A percentile compares a stretch with the other conserved stretches of the same genome.
These are phyloP conservation scores for Delitschia confertaspora DNA, from an alignment of 495 filamentous ascomycete species.

Conservation along the genomic window DNA sequence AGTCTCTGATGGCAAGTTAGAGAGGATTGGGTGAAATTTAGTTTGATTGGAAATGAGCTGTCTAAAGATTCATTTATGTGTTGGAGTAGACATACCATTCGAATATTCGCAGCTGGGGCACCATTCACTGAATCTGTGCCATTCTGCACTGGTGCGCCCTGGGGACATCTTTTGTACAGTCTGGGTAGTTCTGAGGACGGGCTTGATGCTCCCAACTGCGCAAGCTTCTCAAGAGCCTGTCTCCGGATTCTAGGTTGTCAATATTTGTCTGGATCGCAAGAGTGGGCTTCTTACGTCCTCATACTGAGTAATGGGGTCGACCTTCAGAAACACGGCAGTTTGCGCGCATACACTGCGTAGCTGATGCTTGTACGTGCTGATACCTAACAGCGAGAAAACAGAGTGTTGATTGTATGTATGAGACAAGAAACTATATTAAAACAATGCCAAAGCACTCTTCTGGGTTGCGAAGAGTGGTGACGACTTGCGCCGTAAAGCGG, in stretches of 20 bases:
- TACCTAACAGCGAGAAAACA: no score
- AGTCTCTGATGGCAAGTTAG: constrained; percentile 41
- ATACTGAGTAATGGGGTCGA: no score
- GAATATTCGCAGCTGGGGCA: background rate
- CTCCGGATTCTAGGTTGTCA: constrained; percentile 25
- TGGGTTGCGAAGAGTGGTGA: no score
- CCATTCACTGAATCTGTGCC: constrained; percentile 5
- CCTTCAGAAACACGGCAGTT: no score
- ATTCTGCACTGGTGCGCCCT: constrained; percentile 12
- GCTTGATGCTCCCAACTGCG: constrained; percentile 22
- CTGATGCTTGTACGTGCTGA: no score
- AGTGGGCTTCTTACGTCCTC: constrained; percentile 1
- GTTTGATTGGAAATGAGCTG: background rate
- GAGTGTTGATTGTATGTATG: no score
- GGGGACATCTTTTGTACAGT: constrained; percentile 30
- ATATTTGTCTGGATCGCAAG: background rate
- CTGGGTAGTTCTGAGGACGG: constrained; percentile 26
- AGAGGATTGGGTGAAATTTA: background rate
- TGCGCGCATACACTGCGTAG: no score
- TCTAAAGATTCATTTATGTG: background rate
- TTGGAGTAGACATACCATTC: constrained; percentile 6
- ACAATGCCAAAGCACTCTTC: no score
- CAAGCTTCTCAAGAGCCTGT: constrained; percentile 37
- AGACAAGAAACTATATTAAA: no score
- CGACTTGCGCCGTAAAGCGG: no score